phyloP scores from a whole-genome alignment of 2,329 filamentous ascomycete species.

The Hypocrella siamensis region DNA sequence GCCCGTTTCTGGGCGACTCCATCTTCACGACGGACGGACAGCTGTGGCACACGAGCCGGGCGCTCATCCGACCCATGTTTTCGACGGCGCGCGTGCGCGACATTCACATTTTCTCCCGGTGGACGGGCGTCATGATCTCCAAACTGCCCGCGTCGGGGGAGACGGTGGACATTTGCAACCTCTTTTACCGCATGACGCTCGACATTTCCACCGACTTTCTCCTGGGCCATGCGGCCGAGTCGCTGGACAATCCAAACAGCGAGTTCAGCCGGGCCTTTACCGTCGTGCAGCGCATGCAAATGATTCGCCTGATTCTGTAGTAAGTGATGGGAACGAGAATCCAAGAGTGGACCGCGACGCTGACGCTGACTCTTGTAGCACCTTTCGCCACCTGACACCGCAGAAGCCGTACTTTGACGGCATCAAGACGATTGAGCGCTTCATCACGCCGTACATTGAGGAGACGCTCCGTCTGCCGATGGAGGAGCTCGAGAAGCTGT shows the following conservation, averaged over 20 bases:
- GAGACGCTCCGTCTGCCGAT: conserved; percentile 51
- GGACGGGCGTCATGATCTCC: conserved; percentile 5
- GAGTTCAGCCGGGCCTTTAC: conserved; percentile 71
- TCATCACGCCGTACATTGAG: conserved; percentile 67
- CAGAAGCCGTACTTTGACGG: conserved; percentile 45
- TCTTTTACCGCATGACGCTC: conserved; percentile 72
- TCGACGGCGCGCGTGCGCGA: conserved; percentile 72
- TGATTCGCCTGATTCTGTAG: conserved; percentile 8
- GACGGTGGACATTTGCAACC: conserved; percentile 52
- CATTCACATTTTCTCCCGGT: conserved; percentile 56
- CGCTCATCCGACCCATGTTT: conserved; percentile 74
- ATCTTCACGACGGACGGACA: conserved; percentile 71
- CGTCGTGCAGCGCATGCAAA: conserved; percentile 60
- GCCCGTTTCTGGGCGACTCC: conserved; percentile 56
- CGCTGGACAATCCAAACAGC: conserved; percentile 32
- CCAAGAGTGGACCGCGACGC: too few relatives aligned
- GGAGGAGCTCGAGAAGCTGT: conserved; percentile 52
- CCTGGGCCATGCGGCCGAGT: conserved; percentile 34
- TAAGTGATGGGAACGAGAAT: too few relatives aligned
- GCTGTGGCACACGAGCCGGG: conserved; percentile 62
- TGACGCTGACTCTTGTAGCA: conserved; percentile 25
- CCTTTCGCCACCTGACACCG: conserved; percentile 47
- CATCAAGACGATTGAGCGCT: conserved; percentile 55
- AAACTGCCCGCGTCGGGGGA: conserved; percentile 25
- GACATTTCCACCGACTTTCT: conserved; percentile 80